These are phyloP conservation scores for Lobosporangium transversale DNA, from an alignment of 192 early-diverging fungal genomes.

Conservation along the genomic window DNA sequence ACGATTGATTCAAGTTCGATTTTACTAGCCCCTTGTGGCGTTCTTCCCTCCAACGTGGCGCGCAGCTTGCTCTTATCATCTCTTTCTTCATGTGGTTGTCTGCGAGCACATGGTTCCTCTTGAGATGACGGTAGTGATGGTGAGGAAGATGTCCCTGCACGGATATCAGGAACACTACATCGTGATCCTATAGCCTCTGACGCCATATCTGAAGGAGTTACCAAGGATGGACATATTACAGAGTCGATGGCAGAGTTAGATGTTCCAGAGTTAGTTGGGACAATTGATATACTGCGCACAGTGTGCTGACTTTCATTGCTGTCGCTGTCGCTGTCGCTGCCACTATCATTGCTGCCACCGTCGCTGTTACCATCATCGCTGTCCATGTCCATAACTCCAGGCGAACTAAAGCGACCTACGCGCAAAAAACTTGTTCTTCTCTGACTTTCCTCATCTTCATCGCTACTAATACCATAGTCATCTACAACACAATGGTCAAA, in stretches of 20 bases:
- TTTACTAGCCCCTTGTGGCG: too few relatives aligned
- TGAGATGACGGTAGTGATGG: background rate
- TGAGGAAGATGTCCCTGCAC: too few relatives aligned
- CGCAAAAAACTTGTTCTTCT: background rate
- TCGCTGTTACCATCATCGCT: conserved; percentile 7
- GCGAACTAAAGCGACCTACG: background rate
- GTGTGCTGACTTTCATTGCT: conserved; percentile 16
- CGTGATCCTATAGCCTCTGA: conserved; percentile 2
- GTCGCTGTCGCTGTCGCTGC: conserved; percentile 8
- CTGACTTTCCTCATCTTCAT: conserved; percentile 13
- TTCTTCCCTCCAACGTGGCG: too few relatives aligned
- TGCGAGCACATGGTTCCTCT: background rate
- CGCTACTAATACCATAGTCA: conserved; percentile 10
- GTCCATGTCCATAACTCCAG: conserved; percentile 11
- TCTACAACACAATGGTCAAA: background rate
- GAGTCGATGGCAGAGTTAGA: background rate
- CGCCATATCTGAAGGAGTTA: background rate
- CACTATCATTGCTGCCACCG: background rate
- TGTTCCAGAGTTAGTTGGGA: background rate
- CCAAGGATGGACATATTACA: too few relatives aligned
- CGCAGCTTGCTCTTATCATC: too few relatives aligned
- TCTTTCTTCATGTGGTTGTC: background rate
- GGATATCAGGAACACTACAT: background rate
- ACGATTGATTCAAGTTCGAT: background rate
- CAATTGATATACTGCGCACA: background rate